phyloP scores from a whole-genome alignment of 2,329 filamentous ascomycete species.

The Bipolaris oryzae region DNA sequence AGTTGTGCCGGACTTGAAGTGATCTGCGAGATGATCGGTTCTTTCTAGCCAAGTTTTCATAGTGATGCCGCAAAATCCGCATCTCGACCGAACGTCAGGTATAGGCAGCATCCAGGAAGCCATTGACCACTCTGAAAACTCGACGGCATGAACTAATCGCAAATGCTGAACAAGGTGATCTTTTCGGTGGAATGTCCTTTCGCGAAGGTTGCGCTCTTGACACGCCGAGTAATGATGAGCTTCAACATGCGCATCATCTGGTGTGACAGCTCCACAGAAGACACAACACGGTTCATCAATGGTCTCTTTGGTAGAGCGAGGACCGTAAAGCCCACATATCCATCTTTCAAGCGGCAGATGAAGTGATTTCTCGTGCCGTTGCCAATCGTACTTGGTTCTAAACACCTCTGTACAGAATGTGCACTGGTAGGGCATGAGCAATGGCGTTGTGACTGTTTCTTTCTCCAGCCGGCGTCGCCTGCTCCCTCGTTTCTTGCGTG shows the following conservation, averaged over 20 bases:
- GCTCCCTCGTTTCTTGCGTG: conserved; percentile 19
- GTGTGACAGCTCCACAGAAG: conserved; percentile 23
- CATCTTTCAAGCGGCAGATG: conserved; percentile 38
- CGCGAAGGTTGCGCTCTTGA: conserved; percentile 26
- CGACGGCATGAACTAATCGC: conserved; percentile 30
- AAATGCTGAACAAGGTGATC: conserved; percentile 39
- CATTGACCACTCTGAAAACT: conserved; percentile 45
- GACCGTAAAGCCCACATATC: conserved; percentile 30
- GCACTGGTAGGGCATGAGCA: conserved; percentile 32
- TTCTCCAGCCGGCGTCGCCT: conserved; percentile 19
- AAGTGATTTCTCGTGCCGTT: conserved; percentile 38
- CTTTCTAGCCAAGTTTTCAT: conserved; percentile 33
- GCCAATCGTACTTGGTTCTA: conserved; percentile 40
- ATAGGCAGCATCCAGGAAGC: conserved; percentile 33
- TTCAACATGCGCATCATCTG: conserved; percentile 25
- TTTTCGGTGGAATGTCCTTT: conserved; percentile 38
- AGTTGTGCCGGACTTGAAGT: conserved; percentile 32
- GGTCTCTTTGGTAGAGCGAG: conserved; percentile 9
- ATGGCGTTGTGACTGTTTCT: conserved; percentile 9
- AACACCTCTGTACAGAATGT: conserved; percentile 42
- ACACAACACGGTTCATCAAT: conserved; percentile 29
- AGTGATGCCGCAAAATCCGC: conserved; percentile 31
- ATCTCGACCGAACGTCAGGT: conserved; percentile 28
- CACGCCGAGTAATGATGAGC: conserved; percentile 31
- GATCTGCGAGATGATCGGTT: conserved; percentile 32